phyloP scores from a whole-genome alignment of 495 filamentous ascomycete genomes.

The Penicillium ucsense region DNA sequence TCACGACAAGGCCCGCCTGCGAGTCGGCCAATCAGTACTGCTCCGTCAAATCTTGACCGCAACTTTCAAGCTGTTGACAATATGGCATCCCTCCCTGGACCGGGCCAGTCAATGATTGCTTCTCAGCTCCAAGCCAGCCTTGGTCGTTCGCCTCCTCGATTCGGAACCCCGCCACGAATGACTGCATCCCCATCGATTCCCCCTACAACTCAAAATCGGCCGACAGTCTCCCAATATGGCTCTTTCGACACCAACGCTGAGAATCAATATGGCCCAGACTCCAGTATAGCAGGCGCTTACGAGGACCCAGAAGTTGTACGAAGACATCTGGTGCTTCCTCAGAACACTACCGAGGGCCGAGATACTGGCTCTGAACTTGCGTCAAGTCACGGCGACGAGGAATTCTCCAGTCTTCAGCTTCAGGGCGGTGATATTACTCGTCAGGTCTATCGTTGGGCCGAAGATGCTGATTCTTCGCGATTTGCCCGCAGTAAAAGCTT shows the following conservation, averaged over 20 bases:
- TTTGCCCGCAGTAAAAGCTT: slow-evolving; percentile 71
- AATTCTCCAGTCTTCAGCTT: slow-evolving; percentile 84
- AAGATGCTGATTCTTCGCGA: slow-evolving; percentile 61
- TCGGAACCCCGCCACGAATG: slow-evolving; percentile 44
- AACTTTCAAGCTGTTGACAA: slow-evolving; percentile 29
- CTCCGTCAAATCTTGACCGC: slow-evolving; percentile 13
- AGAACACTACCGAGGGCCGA: slow-evolving; percentile 35
- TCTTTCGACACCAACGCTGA: slow-evolving; percentile 61
- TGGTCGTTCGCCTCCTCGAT: slow-evolving; percentile 39
- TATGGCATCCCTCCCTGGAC: slow-evolving; percentile 44
- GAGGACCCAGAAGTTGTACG: slow-evolving; percentile 77
- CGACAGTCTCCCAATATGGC: slow-evolving; percentile 59
- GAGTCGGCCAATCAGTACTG: slow-evolving; percentile 13
- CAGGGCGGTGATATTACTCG: slow-evolving; percentile 92
- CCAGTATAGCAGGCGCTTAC: slow-evolving; percentile 36
- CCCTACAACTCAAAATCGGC: slow-evolving; percentile 32
- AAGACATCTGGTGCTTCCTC: slow-evolving; percentile 68
- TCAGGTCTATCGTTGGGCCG: slow-evolving; percentile 89
- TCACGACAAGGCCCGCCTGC: slow-evolving; percentile 32
- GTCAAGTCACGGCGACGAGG: slow-evolving; percentile 53
- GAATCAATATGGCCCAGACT: slow-evolving; percentile 32
- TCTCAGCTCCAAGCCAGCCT: slow-evolving; percentile 60
- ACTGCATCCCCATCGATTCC: slow-evolving; percentile 46
- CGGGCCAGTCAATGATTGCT: slow-evolving; percentile 67
- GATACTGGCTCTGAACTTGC: slow-evolving; percentile 30